A percentile compares a stretch with the other conserved stretches of the same genome.
phyloP scores from a whole-genome alignment of 2,329 filamentous ascomycete genomes.

The Xylaria multiplex region DNA sequence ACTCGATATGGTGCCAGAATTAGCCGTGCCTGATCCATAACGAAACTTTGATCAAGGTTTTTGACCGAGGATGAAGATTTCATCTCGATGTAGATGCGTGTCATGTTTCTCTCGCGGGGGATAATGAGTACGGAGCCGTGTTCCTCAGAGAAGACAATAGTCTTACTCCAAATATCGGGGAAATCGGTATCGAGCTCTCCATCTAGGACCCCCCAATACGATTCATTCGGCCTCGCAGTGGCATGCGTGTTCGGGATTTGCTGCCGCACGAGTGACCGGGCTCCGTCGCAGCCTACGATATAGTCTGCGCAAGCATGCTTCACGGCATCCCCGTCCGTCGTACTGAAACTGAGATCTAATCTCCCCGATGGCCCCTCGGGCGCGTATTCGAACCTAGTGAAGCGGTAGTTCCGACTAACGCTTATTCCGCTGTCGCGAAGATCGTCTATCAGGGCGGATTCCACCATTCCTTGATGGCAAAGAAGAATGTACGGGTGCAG shows the following conservation, averaged over 20 bases:
- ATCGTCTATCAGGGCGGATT: constrained; percentile 75
- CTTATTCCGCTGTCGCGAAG: constrained; percentile 70
- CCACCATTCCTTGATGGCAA: constrained; percentile 79
- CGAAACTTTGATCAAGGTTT: constrained; percentile 69
- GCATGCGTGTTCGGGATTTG: constrained; percentile 64
- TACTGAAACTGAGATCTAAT: constrained; percentile 52
- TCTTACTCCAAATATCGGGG: constrained; percentile 80
- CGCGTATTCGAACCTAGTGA: constrained; percentile 65
- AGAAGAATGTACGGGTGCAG: constrained; percentile 67
- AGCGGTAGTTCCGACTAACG: constrained; percentile 72
- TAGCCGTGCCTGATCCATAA: constrained; percentile 72
- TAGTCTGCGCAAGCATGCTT: constrained; percentile 63
- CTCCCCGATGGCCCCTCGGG: constrained; percentile 45
- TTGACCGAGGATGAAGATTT: constrained; percentile 56
- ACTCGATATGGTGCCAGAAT: constrained; percentile 69
- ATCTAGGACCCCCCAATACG: constrained; percentile 76
- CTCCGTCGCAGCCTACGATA: constrained; percentile 77
- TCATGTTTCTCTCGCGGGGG: constrained; percentile 77
- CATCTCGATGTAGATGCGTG: constrained; percentile 69
- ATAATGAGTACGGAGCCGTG: constrained; percentile 78
- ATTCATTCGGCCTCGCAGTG: constrained; percentile 42
- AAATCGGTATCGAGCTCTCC: constrained; percentile 77
- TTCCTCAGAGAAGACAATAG: constrained; percentile 72
- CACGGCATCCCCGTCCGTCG: constrained; percentile 49
- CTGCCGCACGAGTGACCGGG: constrained; percentile 75